Evolutionary conservation across 768 basidiomycete genomes (phyloP), one percentile per base, ranked within the genome.

Genomic region (Wakefieldia striispora): DNA sequence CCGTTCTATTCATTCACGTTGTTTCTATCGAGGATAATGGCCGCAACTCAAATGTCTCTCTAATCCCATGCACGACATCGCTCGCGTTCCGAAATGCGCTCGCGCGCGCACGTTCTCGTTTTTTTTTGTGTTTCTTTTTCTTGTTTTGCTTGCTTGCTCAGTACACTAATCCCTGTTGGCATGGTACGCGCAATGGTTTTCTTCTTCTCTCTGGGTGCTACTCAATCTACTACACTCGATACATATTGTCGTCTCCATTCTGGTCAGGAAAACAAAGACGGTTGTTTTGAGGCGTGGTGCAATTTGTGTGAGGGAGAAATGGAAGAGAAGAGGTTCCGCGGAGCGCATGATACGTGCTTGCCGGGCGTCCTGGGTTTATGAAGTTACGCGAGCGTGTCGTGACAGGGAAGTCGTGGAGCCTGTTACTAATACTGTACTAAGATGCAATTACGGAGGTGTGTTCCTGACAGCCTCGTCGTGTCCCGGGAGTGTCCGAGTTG

Each of bases 201-300:
- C 3, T 29, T 29, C 12, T 12, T 29, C 29, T 29, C 11, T 29
- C 29, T 29, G 13, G n/a, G 29, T 29, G 45, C 49, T 64, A 51
- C 63, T 59, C 54, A 50, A 65, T 65, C 59, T 64, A 29, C 29
- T 29, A 11, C 10, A 59, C 51, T 23, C 49, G n/a, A 54, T 57
- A 60, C 57, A 46, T 54, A 57, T 49, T 61, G 57, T 43, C 48
- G 51, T 53, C n/a, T n/a, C 11, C 41, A 38, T 41, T 48, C 45
- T 47, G 57, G 48, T 49, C 44, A n/a, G 56, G 53, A 57, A 48
- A 60, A 4, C 29, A 29, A 29, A 13, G 2, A 13, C 29, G 4
- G 29, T 29, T 50, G 49, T 23, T 29, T 49, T 46, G 29, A 47
- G 29, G 35, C 39, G 29, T 12, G 29, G 31, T 55, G 42, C 44